Evolutionary conservation across 2,329 filamentous ascomycete genomes (phyloP).

Genomic region (Colletotrichum liriopes): DNA sequence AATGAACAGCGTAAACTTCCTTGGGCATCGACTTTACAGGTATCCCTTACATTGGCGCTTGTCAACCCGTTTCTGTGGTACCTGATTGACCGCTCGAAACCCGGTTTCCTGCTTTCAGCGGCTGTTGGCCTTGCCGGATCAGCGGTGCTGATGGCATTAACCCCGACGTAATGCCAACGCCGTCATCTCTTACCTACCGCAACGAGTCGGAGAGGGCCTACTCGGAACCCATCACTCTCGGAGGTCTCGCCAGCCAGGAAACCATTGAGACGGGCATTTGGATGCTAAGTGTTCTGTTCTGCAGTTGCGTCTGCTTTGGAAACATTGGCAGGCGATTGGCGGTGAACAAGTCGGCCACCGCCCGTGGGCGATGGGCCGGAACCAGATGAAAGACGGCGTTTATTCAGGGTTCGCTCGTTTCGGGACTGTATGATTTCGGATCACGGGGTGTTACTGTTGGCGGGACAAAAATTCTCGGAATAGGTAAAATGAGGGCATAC

Average conservation of each 20-base stretch:
- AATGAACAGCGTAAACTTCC: slow-evolving; percentile 81
- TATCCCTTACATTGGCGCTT: slow-evolving; percentile 89
- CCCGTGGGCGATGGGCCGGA: slow-evolving; percentile 60
- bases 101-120: slow-evolving; percentile 86
- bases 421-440: slow-evolving; percentile 4
- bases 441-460: not conserved
- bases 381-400: slow-evolving; percentile 24
- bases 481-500: not conserved
- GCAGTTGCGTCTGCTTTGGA: slow-evolving; percentile 95
- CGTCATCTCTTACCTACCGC: slow-evolving; percentile 61
- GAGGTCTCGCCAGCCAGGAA: slow-evolving; percentile 73
- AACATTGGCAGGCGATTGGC: slow-evolving; percentile 90
- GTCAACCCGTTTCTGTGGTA: slow-evolving; percentile 97
- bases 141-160: slow-evolving; percentile 80
- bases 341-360: slow-evolving; percentile 60
- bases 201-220: slow-evolving; percentile 44
- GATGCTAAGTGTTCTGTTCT: slow-evolving; percentile 95
- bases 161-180: slow-evolving; percentile 82
- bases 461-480: not conserved
- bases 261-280: slow-evolving; percentile 84
- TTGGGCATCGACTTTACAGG: slow-evolving; percentile 96
- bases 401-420: not conserved
- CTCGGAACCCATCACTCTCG: slow-evolving; percentile 57
- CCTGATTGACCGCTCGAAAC: slow-evolving; percentile 89
- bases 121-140: slow-evolving; percentile 83